Evolutionary conservation across 306 rosid species (phyloP).

Genomic region (Cicer chorassanicum): DNA sequence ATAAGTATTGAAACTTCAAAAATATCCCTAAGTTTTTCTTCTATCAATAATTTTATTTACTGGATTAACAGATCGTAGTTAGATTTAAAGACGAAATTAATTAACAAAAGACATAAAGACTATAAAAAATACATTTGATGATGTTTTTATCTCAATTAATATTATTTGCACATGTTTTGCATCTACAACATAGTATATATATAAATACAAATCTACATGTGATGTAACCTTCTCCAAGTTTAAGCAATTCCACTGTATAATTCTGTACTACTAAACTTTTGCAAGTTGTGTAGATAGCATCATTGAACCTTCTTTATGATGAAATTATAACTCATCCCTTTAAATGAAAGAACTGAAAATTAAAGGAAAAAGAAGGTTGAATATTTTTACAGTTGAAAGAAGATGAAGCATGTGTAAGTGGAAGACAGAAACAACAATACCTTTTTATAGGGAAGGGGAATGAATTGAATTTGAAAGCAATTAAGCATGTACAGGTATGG

Average conservation of each 20-base stretch:
- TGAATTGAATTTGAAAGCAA: constrained; percentile 8
- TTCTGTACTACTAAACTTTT: not conserved
- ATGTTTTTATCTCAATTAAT: not conserved
- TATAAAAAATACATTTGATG: too few species aligned
- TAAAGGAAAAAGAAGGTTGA: constrained; percentile 15
- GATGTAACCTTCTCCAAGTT: not conserved
- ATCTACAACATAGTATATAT: not conserved
- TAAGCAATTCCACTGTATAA: constrained; percentile 18
- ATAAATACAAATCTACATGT: not conserved
- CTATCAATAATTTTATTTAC: too few species aligned
- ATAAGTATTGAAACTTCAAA: too few species aligned
- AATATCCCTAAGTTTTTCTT: too few species aligned
- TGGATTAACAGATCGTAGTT: too few species aligned
- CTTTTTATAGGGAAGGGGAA: constrained; percentile 32
- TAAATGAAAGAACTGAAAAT: not conserved
- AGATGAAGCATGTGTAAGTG: constrained; percentile 29
- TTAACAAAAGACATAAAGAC: too few species aligned
- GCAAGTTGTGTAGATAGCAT: not conserved
- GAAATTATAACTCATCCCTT: not conserved
- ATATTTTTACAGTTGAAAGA: constrained; percentile 54
- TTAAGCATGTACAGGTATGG: constrained; percentile 87
- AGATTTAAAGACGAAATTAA: too few species aligned
- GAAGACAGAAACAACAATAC: constrained; percentile 43
- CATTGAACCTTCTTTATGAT: not conserved
- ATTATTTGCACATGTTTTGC: not conserved